Conservation (phyloP, 257 asterid species). For the Voacanga thouarsii region DNA sequence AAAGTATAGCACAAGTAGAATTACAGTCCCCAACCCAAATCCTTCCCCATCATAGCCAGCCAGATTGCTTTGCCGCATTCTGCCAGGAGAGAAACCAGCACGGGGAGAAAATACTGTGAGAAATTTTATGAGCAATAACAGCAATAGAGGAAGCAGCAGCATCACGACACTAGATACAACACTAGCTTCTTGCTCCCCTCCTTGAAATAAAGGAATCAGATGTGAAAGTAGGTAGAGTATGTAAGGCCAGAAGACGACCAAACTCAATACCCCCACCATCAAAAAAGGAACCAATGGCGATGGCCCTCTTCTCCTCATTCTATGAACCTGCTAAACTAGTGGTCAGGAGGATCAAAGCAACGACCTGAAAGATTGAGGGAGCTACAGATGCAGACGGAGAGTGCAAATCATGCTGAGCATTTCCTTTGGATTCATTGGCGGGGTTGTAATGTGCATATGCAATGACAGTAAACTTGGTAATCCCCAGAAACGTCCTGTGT, state of each 20-base stretch:
- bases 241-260: slow-evolving; percentile 19
- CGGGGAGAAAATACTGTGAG: slow-evolving; percentile 8
- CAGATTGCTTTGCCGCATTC: slow-evolving; percentile 8
- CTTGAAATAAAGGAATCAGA: slow-evolving; percentile 3
- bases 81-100: neutral
- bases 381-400: too few species aligned
- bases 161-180: slow-evolving; percentile 1
- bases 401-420: neutral
- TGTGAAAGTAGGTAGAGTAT: neutral
- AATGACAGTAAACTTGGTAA: neutral
- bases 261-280: slow-evolving; percentile 17
- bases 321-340: neutral
- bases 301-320: slow-evolving; percentile 22
- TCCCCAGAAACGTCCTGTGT: neutral
- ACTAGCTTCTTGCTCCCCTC: neutral
- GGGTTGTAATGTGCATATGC: neutral
- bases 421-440: neutral
- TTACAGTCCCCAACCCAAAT: slow-evolving; percentile 21
- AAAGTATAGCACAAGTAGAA: slow-evolving; percentile 19
- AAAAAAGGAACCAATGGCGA: slow-evolving; percentile 33
- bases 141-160: slow-evolving; percentile 16
- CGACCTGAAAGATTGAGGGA: neutral
- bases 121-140: slow-evolving; percentile 9
- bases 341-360: neutral
- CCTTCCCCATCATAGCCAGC: slow-evolving; percentile 19